phyloP scores from a whole-genome alignment of 768 basidiomycete genomes.

The Leccinum imitatum region DNA sequence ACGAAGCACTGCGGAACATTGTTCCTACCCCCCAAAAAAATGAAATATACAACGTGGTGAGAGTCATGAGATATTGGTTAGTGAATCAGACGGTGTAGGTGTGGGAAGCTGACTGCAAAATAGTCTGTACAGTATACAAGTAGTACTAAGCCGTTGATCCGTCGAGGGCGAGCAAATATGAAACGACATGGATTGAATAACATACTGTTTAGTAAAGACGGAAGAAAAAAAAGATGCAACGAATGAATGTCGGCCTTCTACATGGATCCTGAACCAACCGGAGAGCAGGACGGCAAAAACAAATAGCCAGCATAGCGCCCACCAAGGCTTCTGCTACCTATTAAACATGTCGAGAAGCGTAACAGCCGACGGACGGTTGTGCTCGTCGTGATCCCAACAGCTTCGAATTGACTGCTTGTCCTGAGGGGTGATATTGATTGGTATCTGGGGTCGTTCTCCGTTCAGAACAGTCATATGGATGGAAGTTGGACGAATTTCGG shows the following conservation, averaged over 20 bases:
- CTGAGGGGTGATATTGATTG: not conserved
- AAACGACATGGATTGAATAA: no score
- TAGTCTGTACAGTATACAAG: not conserved
- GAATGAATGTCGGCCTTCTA: no score
- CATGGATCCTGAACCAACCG: no score
- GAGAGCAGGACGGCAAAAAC: no score
- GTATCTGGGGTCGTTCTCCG: slow-evolving; percentile 16
- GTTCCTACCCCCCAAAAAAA: not conserved
- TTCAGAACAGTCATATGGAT: not conserved
- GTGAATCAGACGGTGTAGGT: no score
- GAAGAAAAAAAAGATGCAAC: no score
- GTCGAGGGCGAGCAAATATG: not conserved
- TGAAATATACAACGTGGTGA: not conserved
- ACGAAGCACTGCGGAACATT: not conserved
- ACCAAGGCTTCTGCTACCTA: not conserved
- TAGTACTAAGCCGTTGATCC: not conserved
- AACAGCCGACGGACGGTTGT: slow-evolving; percentile 17
- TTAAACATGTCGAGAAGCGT: slow-evolving; percentile 7
- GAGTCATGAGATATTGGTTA: no score
- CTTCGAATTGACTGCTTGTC: slow-evolving; percentile 11
- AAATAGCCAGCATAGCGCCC: no score
- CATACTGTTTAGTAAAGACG: no score
- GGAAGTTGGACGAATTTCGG: not conserved
- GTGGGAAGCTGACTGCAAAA: not conserved
- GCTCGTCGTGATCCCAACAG: slow-evolving; percentile 22